These are phyloP conservation scores for Aleurites moluccanus DNA, from an alignment of 441 rosid genomes.

Conservation along the genomic window DNA sequence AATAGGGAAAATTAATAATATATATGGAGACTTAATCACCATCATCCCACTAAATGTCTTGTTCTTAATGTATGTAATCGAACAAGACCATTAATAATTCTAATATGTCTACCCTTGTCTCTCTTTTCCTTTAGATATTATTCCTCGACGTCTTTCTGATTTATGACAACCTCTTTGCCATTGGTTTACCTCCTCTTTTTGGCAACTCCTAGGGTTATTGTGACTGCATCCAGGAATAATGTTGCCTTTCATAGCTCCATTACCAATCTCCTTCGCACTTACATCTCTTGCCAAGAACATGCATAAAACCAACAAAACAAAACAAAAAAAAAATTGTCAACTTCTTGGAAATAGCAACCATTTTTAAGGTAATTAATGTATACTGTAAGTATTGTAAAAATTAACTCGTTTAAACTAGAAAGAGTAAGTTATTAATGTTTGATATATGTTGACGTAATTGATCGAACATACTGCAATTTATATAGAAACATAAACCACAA, in stretches of 20 bases:
- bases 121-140: too few relatives aligned
- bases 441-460: background rate
- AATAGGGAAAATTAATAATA: too few relatives aligned
- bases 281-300: background rate
- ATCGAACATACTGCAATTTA: background rate
- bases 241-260: background rate
- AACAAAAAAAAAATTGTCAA: background rate
- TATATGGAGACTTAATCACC: too few relatives aligned
- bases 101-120: too few relatives aligned
- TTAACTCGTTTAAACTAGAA: too few relatives aligned
- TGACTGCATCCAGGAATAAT: background rate
- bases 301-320: background rate
- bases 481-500: background rate
- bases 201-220: background rate
- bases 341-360: background rate
- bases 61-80: too few relatives aligned
- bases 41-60: too few relatives aligned
- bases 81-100: too few relatives aligned
- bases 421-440: too few relatives aligned
- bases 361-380: too few relatives aligned
- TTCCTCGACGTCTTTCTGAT: too few relatives aligned
- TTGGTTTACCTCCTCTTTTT: background rate
- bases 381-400: too few relatives aligned
- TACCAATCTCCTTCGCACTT: background rate
- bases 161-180: background rate